Evolutionary conservation across 225 moss, liverwort and hornwort genomes (phyloP).

Genomic region (Antitrichia curtipendula): DNA sequence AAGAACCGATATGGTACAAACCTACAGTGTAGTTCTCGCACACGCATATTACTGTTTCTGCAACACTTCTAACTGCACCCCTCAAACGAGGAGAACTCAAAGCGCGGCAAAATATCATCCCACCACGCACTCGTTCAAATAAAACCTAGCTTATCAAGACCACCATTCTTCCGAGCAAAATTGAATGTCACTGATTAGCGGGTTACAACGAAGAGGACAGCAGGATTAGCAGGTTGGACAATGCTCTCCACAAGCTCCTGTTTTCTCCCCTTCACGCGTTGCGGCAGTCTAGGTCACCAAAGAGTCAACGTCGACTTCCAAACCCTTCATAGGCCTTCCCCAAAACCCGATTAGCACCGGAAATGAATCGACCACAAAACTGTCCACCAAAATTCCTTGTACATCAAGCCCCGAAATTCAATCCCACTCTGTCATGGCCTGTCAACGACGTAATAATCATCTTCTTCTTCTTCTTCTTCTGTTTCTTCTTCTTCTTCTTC

Average conservation of each 20-base stretch:
- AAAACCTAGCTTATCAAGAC: neutral
- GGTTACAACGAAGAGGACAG: neutral
- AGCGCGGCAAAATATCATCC: neutral
- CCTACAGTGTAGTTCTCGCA: too few species aligned
- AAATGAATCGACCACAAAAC: neutral
- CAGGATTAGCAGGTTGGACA: neutral
- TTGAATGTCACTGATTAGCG: neutral
- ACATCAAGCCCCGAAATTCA: neutral
- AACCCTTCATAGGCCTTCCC: neutral
- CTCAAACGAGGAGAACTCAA: neutral
- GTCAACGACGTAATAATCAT: neutral
- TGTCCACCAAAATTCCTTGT: neutral
- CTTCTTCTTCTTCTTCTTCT: neutral
- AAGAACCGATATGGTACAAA: neutral
- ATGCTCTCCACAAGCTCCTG: neutral
- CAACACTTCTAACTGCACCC: neutral
- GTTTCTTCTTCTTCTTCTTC: neutral
- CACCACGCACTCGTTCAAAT: neutral
- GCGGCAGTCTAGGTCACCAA: neutral
- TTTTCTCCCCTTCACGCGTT: neutral
- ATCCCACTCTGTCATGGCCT: neutral
- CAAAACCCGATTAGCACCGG: neutral
- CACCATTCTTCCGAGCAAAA: neutral
- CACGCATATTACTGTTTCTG: neutral
- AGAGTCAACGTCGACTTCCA: constrained; percentile 1